phyloP scores from a whole-genome alignment of 1,284 basidiomycete genomes.

The Irpex lacteus region DNA sequence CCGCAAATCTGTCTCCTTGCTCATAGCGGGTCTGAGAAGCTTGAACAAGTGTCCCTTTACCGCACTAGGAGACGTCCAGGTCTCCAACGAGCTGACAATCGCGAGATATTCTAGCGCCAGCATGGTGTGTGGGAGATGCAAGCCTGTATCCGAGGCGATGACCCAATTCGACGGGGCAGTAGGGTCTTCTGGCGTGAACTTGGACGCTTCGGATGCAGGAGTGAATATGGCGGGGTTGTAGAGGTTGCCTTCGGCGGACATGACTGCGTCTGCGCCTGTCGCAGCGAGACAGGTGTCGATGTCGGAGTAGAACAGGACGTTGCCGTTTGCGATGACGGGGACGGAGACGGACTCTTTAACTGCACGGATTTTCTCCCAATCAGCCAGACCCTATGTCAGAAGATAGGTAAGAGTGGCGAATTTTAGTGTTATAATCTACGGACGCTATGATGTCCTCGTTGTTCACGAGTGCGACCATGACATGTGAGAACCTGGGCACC shows the following conservation, averaged over 20 bases:
- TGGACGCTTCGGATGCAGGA: conserved; percentile 15
- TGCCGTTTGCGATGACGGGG: conserved; percentile 98
- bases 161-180: conserved; percentile 26
- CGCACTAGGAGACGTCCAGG: conserved; percentile 71
- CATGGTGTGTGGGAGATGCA: conserved; percentile 59
- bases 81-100: conserved; percentile 74
- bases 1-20: conserved; percentile 69
- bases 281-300: conserved; percentile 72
- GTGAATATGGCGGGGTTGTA: conserved; percentile 90
- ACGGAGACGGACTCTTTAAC: conserved; percentile 72
- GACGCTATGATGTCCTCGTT: conserved; percentile 81
- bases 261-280: conserved; percentile 90
- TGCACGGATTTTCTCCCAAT: conserved; percentile 36
- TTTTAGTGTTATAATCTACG: conserved; percentile 15
- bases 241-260: conserved; percentile 94
- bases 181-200: conserved; percentile 8
- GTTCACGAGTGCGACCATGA: conserved; percentile 89
- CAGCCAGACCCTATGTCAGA: conserved; percentile 42
- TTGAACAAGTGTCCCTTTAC: conserved; percentile 95
- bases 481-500: conserved; percentile 96
- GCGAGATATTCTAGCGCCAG: conserved; percentile 87
- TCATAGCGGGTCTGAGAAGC: conserved; percentile 79
- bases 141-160: conserved; percentile 34
- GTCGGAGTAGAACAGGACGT: conserved; percentile 85
- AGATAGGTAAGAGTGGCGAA: conserved; percentile 8